These are phyloP conservation scores for Lathyrus aphaca DNA, from an alignment of 306 rosid species.

Conservation along the genomic window DNA sequence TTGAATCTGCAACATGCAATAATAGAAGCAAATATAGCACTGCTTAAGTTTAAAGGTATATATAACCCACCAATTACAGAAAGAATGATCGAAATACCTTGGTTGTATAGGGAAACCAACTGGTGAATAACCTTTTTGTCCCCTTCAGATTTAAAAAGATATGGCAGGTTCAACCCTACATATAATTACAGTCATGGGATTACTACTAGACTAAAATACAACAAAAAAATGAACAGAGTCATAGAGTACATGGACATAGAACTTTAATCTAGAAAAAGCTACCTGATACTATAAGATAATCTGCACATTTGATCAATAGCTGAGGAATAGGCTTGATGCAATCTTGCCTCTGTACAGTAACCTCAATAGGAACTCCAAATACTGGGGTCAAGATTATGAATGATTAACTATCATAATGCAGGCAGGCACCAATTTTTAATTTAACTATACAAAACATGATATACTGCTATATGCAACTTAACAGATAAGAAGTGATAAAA, in stretches of 20 bases:
- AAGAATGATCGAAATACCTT: slow-evolving; percentile 56
- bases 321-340: slow-evolving; percentile 75
- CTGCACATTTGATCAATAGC: slow-evolving; percentile 84
- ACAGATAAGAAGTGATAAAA: slow-evolving; percentile 6
- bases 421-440: slow-evolving; percentile 15
- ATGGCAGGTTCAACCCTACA: slow-evolving; percentile 75
- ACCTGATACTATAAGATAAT: slow-evolving; percentile 91
- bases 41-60: slow-evolving; percentile 25
- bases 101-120: slow-evolving; percentile 82
- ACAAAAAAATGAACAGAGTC: background rate
- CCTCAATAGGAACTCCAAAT: slow-evolving; percentile 92
- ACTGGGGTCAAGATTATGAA: slow-evolving; percentile 52
- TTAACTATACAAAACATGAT: slow-evolving; percentile 3
- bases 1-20: slow-evolving; percentile 59
- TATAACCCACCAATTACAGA: slow-evolving; percentile 31
- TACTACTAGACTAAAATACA: slow-evolving; percentile 28
- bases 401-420: slow-evolving; percentile 28
- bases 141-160: slow-evolving; percentile 84
- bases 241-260: slow-evolving; percentile 30
- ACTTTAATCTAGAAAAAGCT: slow-evolving; percentile 40
- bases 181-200: slow-evolving; percentile 32
- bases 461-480: slow-evolving; percentile 23
- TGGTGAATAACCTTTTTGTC: slow-evolving; percentile 80
- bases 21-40: slow-evolving; percentile 24
- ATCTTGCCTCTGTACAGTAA: slow-evolving; percentile 79